These are phyloP conservation scores for Nemania diffusa DNA, from an alignment of 2,329 filamentous ascomycete genomes.

Conservation along the genomic window DNA sequence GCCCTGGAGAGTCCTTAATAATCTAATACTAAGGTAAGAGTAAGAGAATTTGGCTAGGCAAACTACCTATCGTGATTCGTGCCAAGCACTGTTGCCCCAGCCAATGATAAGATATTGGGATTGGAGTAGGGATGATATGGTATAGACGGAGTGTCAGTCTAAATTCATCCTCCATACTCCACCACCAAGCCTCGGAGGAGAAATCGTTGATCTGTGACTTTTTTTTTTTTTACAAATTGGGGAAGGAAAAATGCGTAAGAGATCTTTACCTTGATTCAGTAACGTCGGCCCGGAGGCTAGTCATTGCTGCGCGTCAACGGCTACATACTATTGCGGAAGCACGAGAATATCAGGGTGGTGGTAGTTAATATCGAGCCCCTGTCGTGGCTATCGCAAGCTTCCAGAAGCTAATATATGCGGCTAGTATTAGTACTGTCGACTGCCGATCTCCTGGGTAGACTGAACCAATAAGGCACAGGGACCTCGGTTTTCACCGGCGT, in stretches of 20 bases:
- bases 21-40: background rate
- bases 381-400: conserved; percentile 24
- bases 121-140: background rate
- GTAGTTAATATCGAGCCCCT: conserved; percentile 29
- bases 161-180: background rate
- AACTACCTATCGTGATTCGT: background rate
- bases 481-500: conserved; percentile 15
- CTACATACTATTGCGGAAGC: conserved; percentile 12
- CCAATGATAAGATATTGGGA: background rate
- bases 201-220: background rate
- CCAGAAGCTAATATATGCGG: conserved; percentile 25
- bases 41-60: conserved; percentile 4
- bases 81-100: background rate
- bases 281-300: conserved; percentile 6
- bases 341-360: conserved; percentile 8
- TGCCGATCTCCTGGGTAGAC: conserved; percentile 30
- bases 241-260: background rate
- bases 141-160: background rate
- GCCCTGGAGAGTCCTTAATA: background rate
- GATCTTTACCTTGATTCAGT: conserved; percentile 16
- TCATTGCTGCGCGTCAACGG: background rate
- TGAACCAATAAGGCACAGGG: conserved; percentile 20
- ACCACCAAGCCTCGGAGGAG: background rate
- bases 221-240: background rate
- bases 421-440: conserved; percentile 27